Conservation (phyloP, 768 basidiomycete genomes). For the Boletellus emodensis region DNA sequence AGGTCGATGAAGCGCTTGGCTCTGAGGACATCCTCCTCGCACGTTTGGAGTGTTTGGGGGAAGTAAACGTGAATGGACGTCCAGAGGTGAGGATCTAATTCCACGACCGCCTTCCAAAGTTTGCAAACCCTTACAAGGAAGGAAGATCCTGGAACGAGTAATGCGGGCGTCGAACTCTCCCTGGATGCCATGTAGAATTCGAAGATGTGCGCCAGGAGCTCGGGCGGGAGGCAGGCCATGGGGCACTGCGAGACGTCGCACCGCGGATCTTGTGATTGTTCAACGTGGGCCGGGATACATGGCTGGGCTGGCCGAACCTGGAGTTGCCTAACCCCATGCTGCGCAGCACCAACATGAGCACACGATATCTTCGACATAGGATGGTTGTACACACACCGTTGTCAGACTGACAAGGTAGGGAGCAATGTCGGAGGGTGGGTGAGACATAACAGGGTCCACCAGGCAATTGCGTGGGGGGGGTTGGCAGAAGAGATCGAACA, state of each 20-base stretch:
- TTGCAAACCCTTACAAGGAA: conserved; percentile 19
- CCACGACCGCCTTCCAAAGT: conserved; percentile 15
- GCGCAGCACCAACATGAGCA: no score
- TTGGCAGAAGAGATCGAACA: no score
- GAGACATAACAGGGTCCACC: no score
- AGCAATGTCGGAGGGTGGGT: no score
- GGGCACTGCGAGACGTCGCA: no score
- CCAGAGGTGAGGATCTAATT: conserved; percentile 20
- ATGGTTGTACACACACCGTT: no score
- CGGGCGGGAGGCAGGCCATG: no score
- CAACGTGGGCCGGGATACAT: background rate
- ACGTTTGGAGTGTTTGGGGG: background rate
- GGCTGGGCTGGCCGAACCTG: background rate
- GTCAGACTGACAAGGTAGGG: no score
- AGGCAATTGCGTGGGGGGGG: no score
- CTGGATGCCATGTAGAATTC: background rate
- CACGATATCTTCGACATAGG: no score
- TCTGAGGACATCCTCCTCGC: conserved; percentile 1
- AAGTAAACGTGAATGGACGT: conserved; percentile 17
- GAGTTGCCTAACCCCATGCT: no score
- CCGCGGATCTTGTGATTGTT: background rate
- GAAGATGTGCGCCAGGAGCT: no score
- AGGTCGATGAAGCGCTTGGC: background rate
- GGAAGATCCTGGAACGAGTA: background rate
- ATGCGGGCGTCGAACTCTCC: background rate